Percentiles rank a stretch among this genome's conserved stretches.
These are phyloP conservation scores for Grosmannia huntii DNA, from an alignment of 2,329 filamentous ascomycete species.

Conservation along the genomic window DNA sequence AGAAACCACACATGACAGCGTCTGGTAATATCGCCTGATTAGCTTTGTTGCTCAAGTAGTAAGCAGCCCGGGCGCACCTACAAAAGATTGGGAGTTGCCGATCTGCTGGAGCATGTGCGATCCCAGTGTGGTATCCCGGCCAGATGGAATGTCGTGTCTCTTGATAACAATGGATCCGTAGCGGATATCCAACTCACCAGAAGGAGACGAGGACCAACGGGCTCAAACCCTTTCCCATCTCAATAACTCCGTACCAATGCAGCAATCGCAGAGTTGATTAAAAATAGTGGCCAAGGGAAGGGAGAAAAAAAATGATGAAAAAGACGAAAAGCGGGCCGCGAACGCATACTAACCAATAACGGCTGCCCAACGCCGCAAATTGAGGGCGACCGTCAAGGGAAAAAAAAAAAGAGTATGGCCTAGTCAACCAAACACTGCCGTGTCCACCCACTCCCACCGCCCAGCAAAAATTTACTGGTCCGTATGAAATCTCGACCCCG, in stretches of 20 bases:
- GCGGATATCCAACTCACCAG: no score
- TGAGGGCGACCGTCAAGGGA: conserved; percentile 1
- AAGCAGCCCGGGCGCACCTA: no score
- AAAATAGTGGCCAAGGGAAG: conserved; percentile 43
- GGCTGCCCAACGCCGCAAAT: conserved; percentile 5
- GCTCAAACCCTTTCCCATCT: background rate
- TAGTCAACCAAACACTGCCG: conserved; percentile 1
- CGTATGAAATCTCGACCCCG: conserved; percentile 12
- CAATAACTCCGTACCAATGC: background rate
- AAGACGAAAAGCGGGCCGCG: conserved; percentile 3
- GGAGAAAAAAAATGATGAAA: background rate
- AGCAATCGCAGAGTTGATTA: background rate
- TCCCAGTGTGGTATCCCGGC: background rate
- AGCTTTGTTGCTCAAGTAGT: no score
- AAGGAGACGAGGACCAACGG: no score
- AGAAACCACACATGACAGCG: no score
- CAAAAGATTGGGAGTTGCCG: no score
- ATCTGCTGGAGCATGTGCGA: background rate
- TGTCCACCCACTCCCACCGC: conserved; percentile 8
- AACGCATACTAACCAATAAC: conserved; percentile 4
- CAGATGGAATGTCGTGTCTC: background rate
- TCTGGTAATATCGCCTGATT: no score
- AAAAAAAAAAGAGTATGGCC: conserved; percentile 2
- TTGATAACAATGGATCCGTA: no score
- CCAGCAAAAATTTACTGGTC: conserved; percentile 13